A percentile compares a stretch with the other conserved stretches of the same genome.
Evolutionary conservation across 768 basidiomycete genomes (phyloP).

Genomic region (Boletus tylopilopsis): DNA sequence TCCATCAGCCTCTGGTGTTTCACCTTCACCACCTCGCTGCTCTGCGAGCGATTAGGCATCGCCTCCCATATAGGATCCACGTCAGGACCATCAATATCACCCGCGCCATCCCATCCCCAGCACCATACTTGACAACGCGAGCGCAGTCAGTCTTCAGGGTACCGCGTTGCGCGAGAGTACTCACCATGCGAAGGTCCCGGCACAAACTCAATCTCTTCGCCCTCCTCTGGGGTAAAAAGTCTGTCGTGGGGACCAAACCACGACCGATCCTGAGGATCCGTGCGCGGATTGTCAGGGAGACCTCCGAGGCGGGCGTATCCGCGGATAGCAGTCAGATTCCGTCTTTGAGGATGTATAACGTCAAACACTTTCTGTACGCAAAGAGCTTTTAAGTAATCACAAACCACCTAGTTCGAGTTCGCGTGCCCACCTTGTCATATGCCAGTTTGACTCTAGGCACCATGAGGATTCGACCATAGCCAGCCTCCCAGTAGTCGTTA

Average conservation of each 20-base stretch:
- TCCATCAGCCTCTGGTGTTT: constrained; percentile 57
- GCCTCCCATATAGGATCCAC: constrained; percentile 97
- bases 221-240: constrained; percentile 87
- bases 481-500: constrained; percentile 97
- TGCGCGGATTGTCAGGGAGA: constrained; percentile 90
- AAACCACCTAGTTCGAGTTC: not conserved
- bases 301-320: constrained; percentile 96
- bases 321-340: constrained; percentile 94
- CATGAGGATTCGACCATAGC: constrained; percentile 97
- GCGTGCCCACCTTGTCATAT: constrained; percentile 71
- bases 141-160: constrained; percentile 1
- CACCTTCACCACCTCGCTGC: constrained; percentile 57
- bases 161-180: not conserved
- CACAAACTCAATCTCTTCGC: constrained; percentile 67
- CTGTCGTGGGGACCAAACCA: constrained; percentile 99
- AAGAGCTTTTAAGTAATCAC: constrained; percentile 3
- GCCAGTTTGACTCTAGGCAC: constrained; percentile 95
- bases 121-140: constrained; percentile 75
- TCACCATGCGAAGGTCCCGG: constrained; percentile 84
- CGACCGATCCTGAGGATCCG: constrained; percentile 94
- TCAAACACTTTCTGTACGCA: constrained; percentile 81
- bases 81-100: constrained; percentile 95
- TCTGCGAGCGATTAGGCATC: constrained; percentile 64
- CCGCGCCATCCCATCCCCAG: constrained; percentile 99
- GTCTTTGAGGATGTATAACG: constrained; percentile 85